Evolutionary conservation across 768 basidiomycete species (phyloP).

Genomic region (Lactarius vividus): DNA sequence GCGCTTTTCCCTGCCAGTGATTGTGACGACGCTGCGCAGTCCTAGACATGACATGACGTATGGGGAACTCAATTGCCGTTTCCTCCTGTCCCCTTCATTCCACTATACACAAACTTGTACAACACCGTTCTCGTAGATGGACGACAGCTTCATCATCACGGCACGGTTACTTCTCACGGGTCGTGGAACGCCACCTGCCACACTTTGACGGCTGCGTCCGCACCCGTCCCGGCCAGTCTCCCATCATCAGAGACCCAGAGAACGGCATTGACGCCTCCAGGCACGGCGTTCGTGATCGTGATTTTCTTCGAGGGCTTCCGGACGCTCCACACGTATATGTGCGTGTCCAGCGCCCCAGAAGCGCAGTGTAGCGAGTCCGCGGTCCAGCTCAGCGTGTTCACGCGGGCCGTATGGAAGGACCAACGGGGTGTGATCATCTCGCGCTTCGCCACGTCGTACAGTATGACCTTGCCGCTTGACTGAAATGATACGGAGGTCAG

Average conservation of each 20-base stretch:
- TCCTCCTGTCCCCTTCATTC: neutral
- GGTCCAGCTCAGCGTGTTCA: conserved; percentile 77
- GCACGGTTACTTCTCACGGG: conserved; percentile 19
- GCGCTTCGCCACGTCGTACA: conserved; percentile 68
- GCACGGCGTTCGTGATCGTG: conserved; percentile 79
- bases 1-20: neutral
- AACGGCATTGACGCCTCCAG: conserved; percentile 81
- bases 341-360: conserved; percentile 90
- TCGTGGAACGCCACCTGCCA: conserved; percentile 58
- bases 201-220: conserved; percentile 74
- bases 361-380: conserved; percentile 72
- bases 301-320: conserved; percentile 68
- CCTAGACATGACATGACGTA: neutral
- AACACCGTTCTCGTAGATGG: neutral
- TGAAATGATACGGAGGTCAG: neutral
- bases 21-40: neutral
- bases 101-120: neutral
- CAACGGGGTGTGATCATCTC: conserved; percentile 76
- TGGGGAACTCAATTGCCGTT: neutral
- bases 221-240: conserved; percentile 65
- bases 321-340: conserved; percentile 86
- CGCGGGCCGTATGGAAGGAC: conserved; percentile 82
- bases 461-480: conserved; percentile 77
- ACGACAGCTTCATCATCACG: neutral
- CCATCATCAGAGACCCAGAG: conserved; percentile 64